These are phyloP conservation scores for Dioszegia crocea DNA, from an alignment of 768 basidiomycete genomes.

Conservation along the genomic window DNA sequence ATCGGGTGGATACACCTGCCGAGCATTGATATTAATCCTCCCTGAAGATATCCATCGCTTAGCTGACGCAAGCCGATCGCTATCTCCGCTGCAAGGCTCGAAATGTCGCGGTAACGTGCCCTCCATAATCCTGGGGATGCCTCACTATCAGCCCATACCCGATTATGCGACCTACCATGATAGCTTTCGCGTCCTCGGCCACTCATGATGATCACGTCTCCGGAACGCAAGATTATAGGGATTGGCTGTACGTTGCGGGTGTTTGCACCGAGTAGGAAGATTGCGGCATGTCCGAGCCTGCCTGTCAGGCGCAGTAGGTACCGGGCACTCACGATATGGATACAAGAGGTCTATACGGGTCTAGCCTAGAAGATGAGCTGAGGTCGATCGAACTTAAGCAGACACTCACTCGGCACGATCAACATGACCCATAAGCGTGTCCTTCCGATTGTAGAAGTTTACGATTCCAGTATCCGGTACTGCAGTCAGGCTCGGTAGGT, in stretches of 20 bases:
- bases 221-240: slow-evolving; percentile 80
- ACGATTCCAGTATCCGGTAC: slow-evolving; percentile 96
- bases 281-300: slow-evolving; percentile 80
- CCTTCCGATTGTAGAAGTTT: slow-evolving; percentile 87
- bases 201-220: slow-evolving; percentile 90
- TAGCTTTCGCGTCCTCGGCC: slow-evolving; percentile 83
- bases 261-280: slow-evolving; percentile 82
- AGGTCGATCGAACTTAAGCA: not conserved
- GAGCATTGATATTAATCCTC: slow-evolving; percentile 84
- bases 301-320: not conserved
- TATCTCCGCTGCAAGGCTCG: slow-evolving; percentile 35
- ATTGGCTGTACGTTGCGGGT: slow-evolving; percentile 72
- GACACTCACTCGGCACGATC: slow-evolving; percentile 72
- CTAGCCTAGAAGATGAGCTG: slow-evolving; percentile 53
- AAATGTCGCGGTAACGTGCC: slow-evolving; percentile 62
- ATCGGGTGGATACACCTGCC: slow-evolving; percentile 57
- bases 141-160: slow-evolving; percentile 49
- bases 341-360: slow-evolving; percentile 83
- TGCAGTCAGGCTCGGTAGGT: slow-evolving; percentile 48
- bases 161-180: slow-evolving; percentile 62
- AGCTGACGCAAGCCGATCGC: slow-evolving; percentile 14
- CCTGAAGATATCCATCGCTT: slow-evolving; percentile 38
- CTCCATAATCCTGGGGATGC: slow-evolving; percentile 82
- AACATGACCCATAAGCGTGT: slow-evolving; percentile 96
- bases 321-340: slow-evolving; percentile 77